Evolutionary conservation across 1,139 yeast species (phyloP), one percentile per base, ranked within the genome.

Genomic region (Protomyces inundatus): DNA sequence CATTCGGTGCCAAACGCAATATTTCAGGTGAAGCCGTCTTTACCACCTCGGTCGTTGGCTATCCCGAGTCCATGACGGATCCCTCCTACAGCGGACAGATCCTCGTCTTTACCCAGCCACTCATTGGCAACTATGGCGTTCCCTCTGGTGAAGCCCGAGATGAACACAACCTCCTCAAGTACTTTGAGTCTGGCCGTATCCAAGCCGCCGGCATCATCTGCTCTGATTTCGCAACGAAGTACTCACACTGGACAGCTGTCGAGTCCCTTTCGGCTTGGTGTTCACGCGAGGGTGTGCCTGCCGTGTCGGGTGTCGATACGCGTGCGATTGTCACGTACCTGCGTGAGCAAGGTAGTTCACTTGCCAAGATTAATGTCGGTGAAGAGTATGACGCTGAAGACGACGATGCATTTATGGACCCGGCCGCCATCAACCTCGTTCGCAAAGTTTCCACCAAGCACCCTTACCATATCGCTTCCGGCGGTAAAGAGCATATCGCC

Each of bases 231-330:
- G 98, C 98, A 36, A 83, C 91, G 80, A 84, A 90, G 75, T 90
- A 93, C 77, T 89, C 97, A 32, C 98, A 93, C 76, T 93, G 98
- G 98, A 91, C 98, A 52, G 98, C 98, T 3, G 97, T 93, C 52
- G 98, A 93, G 79, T 87, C 96, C 33, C 82, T 93, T 66, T 89
- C 89, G 69, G 89, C 88, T 71, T 93, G 98, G 98, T 93, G 98
- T 79, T 84, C 88, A 77, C 85, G 97, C 74, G 95, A 90, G 70
- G 97, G 96, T 48, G 95, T 93, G 64, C 96, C 98, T 66, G 98
- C 97, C 64, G 88, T 93, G 71, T 85, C 97, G 50, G 98, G 97
- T 66, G 97, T 93, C 63, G 98, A 93, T 76, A 93, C 98, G 67
- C 87, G 98, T 79, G 88, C 93, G 66, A 84, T 93, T 70, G 98